Percentiles rank a stretch among this genome's conserved stretches.
Evolutionary conservation across 495 filamentous ascomycete species (phyloP).

Genomic region (Aspergillus indologenus): DNA sequence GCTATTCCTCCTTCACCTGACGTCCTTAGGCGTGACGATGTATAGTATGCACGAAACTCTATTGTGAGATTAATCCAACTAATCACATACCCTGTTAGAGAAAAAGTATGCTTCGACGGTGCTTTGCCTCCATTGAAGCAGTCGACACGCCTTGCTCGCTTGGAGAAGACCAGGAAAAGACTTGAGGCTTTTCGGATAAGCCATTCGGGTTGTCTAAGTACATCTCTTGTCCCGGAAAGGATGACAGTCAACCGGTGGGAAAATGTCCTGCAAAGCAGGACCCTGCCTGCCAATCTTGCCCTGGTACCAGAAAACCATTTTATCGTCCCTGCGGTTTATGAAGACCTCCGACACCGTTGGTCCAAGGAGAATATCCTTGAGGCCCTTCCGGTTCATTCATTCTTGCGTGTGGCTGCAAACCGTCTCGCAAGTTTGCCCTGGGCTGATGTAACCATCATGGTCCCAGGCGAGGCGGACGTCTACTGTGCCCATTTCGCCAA

Average conservation of each 20-base stretch:
- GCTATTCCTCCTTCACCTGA: slow-evolving; percentile 58
- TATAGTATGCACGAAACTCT: slow-evolving; percentile 31
- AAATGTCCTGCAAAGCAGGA: slow-evolving; percentile 27
- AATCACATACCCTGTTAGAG: slow-evolving; percentile 23
- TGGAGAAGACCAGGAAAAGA: slow-evolving; percentile 43
- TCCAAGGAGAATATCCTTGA: slow-evolving; percentile 22
- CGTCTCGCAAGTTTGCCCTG: slow-evolving; percentile 37
- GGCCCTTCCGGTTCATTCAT: slow-evolving; percentile 11
- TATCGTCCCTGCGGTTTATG: slow-evolving; percentile 64
- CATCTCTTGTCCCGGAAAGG: not conserved
- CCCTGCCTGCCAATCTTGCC: slow-evolving; percentile 24
- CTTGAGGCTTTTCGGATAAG: slow-evolving; percentile 34
- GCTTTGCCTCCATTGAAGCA: slow-evolving; percentile 61
- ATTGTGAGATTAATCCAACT: not conserved
- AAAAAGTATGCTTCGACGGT: slow-evolving; percentile 73
- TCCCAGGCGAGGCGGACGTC: slow-evolving; percentile 68
- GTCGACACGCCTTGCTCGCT: slow-evolving; percentile 47
- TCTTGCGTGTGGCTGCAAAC: not conserved
- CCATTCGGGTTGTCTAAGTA: slow-evolving; percentile 8
- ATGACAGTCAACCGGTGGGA: slow-evolving; percentile 9
- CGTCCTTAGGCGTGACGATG: slow-evolving; percentile 52
- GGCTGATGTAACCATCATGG: slow-evolving; percentile 48
- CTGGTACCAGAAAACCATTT: slow-evolving; percentile 58
- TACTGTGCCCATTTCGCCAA: slow-evolving; percentile 60
- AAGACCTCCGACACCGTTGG: slow-evolving; percentile 51